These are phyloP conservation scores for Globisporangium canariense DNA, from an alignment of 352 stramenopile genomes.

Conservation along the genomic window DNA sequence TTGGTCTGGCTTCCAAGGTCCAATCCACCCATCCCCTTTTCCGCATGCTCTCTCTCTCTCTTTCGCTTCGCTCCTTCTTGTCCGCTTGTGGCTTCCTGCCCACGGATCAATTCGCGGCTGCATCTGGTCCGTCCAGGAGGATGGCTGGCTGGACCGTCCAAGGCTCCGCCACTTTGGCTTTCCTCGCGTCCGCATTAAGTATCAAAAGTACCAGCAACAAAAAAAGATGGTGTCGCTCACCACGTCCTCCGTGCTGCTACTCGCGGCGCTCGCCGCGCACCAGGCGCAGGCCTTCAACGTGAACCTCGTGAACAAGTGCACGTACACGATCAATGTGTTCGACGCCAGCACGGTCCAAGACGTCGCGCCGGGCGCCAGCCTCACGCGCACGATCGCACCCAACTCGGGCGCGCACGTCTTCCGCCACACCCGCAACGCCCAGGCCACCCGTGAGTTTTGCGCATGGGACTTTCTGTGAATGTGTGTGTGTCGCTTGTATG, in stretches of 20 bases:
- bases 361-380: constrained; percentile 28
- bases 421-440: constrained; percentile 39
- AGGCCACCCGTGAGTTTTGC: constrained; percentile 42
- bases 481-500: constrained; percentile 1
- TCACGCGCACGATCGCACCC: constrained; percentile 31
- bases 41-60: background rate
- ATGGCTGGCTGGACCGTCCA: background rate
- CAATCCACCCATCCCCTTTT: background rate
- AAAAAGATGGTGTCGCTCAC: constrained; percentile 24
- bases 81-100: background rate
- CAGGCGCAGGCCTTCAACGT: constrained; percentile 37
- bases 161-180: background rate
- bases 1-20: background rate
- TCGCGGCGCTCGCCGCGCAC: constrained; percentile 22
- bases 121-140: no score
- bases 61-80: background rate
- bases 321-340: constrained; percentile 40
- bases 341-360: constrained; percentile 35
- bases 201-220: constrained; percentile 7
- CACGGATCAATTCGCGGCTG: background rate
- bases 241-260: constrained; percentile 20
- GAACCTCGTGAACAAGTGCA: constrained; percentile 50
- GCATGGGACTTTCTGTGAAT: background rate
- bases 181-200: background rate
- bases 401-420: constrained; percentile 38